Evolutionary conservation across 179 eudicot genomes (phyloP).

Genomic region (Silene coronaria): DNA sequence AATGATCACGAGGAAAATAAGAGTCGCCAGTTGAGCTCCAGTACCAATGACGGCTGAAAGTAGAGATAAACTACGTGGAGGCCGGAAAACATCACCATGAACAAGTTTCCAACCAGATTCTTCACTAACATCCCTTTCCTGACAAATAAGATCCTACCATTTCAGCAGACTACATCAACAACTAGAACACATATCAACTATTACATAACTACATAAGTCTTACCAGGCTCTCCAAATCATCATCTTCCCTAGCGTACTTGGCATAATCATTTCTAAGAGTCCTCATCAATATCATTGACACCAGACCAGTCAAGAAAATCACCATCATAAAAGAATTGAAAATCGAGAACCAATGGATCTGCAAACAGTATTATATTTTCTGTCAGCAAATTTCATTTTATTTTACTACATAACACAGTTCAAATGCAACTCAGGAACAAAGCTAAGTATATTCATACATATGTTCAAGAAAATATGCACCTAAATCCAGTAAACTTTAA

Average conservation of each 20-base stretch:
- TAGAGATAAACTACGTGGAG: slow-evolving; percentile 62
- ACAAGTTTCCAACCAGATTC: slow-evolving; percentile 99
- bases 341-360: slow-evolving; percentile 96
- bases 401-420: not conserved
- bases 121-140: slow-evolving; percentile 93
- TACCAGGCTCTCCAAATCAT: slow-evolving; percentile 91
- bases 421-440: not conserved
- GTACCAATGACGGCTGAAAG: slow-evolving; percentile 86
- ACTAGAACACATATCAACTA: slow-evolving; percentile 9
- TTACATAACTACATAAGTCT: slow-evolving; percentile 9
- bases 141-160: slow-evolving; percentile 14
- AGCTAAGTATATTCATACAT: not conserved
- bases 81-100: slow-evolving; percentile 91
- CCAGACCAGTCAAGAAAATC: slow-evolving; percentile 89
- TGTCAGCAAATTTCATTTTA: not conserved
- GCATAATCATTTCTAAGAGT: slow-evolving; percentile 96
- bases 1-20: slow-evolving; percentile 76
- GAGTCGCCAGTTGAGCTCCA: slow-evolving; percentile 85
- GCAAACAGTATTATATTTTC: not conserved
- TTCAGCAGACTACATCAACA: slow-evolving; percentile 10
- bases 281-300: slow-evolving; percentile 93
- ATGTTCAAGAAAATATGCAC: not conserved
- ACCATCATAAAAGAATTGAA: slow-evolving; percentile 99
- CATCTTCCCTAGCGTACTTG: slow-evolving; percentile 96
- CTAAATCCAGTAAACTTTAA: not conserved